Percentiles rank a stretch among this genome's conserved stretches.
Conservation (phyloP, 306 rosid species). For the Glycyrrhiza uralensis region DNA sequence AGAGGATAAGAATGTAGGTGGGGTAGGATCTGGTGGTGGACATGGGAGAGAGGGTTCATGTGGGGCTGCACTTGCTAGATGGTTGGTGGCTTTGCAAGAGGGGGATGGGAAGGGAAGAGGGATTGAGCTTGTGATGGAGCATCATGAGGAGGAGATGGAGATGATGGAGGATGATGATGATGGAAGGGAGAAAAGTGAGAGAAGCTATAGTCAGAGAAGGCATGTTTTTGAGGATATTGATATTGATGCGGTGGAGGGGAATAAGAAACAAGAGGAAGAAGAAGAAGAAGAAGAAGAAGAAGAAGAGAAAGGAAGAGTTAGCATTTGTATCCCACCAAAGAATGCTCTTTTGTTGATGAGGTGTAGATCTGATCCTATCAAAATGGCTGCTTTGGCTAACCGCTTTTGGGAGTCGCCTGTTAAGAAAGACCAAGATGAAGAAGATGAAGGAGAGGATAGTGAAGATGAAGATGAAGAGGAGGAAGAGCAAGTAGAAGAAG, state of each 20-base stretch:
- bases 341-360: conserved; percentile 93
- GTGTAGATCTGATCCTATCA: conserved; percentile 98
- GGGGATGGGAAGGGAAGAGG: conserved; percentile 60
- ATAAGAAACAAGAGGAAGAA: conserved; percentile 11
- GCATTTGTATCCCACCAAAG: conserved; percentile 82
- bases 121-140: conserved; percentile 56
- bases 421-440: conserved; percentile 26
- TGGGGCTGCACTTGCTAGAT: conserved; percentile 65
- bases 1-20: conserved; percentile 27
- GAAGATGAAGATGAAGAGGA: neutral
- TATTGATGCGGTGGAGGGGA: conserved; percentile 44
- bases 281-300: conserved; percentile 44
- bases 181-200: conserved; percentile 23
- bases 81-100: conserved; percentile 81
- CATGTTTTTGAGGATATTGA: conserved; percentile 74
- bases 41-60: conserved; percentile 54
- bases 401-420: conserved; percentile 76
- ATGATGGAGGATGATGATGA: neutral
- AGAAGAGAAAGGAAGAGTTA: conserved; percentile 55
- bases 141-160: neutral
- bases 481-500: neutral
- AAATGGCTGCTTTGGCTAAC: conserved; percentile 88
- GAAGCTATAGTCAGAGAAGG: conserved; percentile 58
- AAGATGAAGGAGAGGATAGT: neutral
- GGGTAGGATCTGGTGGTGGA: conserved; percentile 4